Conservation (phyloP, 306 rosid species). For the Casuarina cunninghamiana region DNA sequence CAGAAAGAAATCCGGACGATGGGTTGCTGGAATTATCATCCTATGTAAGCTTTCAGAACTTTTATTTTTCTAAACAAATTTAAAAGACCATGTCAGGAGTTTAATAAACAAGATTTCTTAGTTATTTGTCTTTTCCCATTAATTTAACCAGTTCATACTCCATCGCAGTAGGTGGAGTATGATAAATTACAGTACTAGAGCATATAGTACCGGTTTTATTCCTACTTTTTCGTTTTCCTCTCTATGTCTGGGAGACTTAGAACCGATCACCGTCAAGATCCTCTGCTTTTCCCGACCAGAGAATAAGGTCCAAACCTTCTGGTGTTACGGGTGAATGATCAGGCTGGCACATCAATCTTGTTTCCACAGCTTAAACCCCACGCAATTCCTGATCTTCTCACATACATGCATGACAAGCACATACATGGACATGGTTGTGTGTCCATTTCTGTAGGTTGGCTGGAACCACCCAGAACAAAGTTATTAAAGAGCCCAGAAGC, state of each 20-base stretch:
- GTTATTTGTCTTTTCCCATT: background rate
- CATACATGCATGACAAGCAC: background rate
- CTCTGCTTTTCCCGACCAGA: background rate
- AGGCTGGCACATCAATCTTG: slow-evolving; percentile 19
- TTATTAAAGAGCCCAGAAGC: background rate
- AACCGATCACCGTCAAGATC: slow-evolving; percentile 2
- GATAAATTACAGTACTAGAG: too few relatives aligned
- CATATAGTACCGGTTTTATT: too few relatives aligned
- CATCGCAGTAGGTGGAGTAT: too few relatives aligned
- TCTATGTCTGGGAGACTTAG: background rate
- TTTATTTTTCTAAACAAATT: background rate
- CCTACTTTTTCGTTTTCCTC: too few relatives aligned
- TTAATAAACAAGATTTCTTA: background rate
- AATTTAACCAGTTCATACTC: background rate
- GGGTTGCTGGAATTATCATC: slow-evolving; percentile 87
- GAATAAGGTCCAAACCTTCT: background rate
- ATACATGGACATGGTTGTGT: background rate
- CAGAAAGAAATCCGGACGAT: slow-evolving; percentile 76
- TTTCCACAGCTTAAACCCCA: slow-evolving; percentile 3
- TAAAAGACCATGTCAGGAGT: background rate
- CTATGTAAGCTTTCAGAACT: slow-evolving; percentile 58
- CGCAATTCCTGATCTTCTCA: background rate
- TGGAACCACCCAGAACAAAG: too few relatives aligned
- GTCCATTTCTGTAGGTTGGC: background rate
- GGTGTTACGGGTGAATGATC: slow-evolving; percentile 6